phyloP scores from a whole-genome alignment of 129 eudicot species.

The Pulicaria dysenterica region DNA sequence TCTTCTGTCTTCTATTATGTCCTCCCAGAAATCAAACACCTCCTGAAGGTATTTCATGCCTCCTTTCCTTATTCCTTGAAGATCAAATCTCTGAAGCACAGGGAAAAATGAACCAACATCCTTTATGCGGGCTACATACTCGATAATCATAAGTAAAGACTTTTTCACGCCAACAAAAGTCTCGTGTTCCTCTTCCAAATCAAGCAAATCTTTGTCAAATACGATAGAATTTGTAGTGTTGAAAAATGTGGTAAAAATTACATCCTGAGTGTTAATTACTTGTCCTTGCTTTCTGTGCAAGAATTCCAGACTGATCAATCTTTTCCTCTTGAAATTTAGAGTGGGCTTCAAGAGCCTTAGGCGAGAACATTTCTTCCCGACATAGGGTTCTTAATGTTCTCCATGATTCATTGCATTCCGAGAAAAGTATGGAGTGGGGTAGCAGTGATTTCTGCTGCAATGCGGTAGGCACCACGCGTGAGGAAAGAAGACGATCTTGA shows the following conservation, averaged over 20 bases:
- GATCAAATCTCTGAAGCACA: conserved; percentile 4
- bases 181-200: not conserved
- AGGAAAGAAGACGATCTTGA: not conserved
- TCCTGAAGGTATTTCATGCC: not conserved
- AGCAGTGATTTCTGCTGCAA: not conserved
- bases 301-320: conserved; percentile 16
- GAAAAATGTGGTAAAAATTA: conserved; percentile 6
- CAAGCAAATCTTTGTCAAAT: conserved; percentile 15
- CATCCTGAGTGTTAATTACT: conserved; percentile 21
- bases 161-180: conserved; percentile 12
- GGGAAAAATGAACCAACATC: conserved; percentile 26
- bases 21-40: conserved; percentile 6
- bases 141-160: not conserved
- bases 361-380: conserved; percentile 22
- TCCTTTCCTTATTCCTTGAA: conserved; percentile 16
- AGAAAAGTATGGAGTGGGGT: not conserved
- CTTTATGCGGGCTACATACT: not conserved
- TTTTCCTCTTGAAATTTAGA: conserved; percentile 20
- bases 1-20: conserved; percentile 18
- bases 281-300: conserved; percentile 23
- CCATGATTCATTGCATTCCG: too few relatives aligned
- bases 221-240: conserved; percentile 10
- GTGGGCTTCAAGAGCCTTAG: conserved; percentile 30
- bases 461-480: not conserved
- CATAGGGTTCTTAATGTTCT: too few relatives aligned